Evolutionary conservation across 2,329 filamentous ascomycete species (phyloP).

Genomic region (Gnomoniopsis sp.): DNA sequence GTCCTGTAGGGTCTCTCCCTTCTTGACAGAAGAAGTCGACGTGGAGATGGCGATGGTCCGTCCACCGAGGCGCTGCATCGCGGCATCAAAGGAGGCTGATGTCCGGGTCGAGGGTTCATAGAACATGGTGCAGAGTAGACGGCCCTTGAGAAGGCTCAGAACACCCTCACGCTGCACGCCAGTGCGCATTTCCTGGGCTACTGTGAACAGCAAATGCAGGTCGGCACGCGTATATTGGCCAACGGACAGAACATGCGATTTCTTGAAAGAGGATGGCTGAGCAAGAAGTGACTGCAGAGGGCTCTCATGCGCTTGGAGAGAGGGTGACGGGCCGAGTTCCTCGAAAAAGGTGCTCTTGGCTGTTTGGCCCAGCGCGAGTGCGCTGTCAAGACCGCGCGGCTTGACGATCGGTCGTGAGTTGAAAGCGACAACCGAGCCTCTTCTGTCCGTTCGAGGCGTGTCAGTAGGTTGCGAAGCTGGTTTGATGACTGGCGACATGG

Average conservation of each 20-base stretch:
- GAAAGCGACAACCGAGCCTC: constrained; percentile 30
- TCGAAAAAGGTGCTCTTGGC: constrained; percentile 33
- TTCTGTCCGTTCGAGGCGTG: constrained; percentile 26
- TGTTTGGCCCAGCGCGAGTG: constrained; percentile 22
- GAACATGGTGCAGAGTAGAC: constrained; percentile 89
- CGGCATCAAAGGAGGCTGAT: constrained; percentile 92
- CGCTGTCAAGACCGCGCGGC: constrained; percentile 32
- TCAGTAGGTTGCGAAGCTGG: constrained; percentile 32
- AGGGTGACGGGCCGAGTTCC: constrained; percentile 43
- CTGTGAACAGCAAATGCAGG: constrained; percentile 89
- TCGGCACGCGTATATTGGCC: constrained; percentile 85
- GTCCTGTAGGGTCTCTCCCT: constrained; percentile 92
- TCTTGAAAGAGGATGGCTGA: constrained; percentile 77
- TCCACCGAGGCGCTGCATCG: constrained; percentile 96
- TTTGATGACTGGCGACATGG: constrained; percentile 57
- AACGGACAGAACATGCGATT: constrained; percentile 86
- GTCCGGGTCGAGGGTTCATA: constrained; percentile 97
- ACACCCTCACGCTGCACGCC: constrained; percentile 91
- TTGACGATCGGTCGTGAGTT: constrained; percentile 30
- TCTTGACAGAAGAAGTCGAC: constrained; percentile 81
- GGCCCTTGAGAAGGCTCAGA: constrained; percentile 79
- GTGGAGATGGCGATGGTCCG: constrained; percentile 80
- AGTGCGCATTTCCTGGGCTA: constrained; percentile 95
- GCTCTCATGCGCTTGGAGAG: constrained; percentile 51
- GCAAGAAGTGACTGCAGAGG: constrained; percentile 71